Evolutionary conservation across 345 rosid genomes (phyloP).

Genomic region (Atalantia buxifolia): DNA sequence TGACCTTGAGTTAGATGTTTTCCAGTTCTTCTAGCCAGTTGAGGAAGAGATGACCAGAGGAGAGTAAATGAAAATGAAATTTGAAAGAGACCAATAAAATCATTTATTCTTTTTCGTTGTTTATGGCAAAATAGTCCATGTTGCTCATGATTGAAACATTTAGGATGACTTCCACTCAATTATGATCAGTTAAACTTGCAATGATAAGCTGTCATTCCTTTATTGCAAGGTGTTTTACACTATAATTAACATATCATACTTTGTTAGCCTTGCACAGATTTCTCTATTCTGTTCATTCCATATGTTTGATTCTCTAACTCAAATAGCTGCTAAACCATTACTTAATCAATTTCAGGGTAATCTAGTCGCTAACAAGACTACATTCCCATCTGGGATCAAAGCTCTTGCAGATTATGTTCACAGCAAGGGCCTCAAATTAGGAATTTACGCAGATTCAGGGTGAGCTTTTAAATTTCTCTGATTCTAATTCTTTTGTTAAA

Average conservation of each 20-base stretch:
- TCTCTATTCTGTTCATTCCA: not conserved
- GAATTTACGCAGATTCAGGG: conserved; percentile 31
- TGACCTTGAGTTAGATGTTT: not conserved
- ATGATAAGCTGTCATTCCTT: not conserved
- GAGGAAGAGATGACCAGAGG: not conserved
- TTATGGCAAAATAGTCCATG: too few species aligned
- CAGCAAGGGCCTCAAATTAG: conserved; percentile 21
- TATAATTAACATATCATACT: not conserved
- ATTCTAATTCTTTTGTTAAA: not conserved
- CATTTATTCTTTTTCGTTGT: too few species aligned
- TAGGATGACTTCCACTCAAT: too few species aligned
- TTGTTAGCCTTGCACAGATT: not conserved
- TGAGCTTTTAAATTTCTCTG: not conserved
- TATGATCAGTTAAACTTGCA: not conserved
- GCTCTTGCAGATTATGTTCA: conserved; percentile 26
- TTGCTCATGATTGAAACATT: too few species aligned
- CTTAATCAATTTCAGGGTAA: conserved; percentile 5
- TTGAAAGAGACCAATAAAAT: too few species aligned
- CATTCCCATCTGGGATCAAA: conserved; percentile 24
- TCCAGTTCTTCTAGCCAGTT: not conserved
- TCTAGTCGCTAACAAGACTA: conserved; percentile 14
- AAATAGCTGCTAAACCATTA: not conserved
- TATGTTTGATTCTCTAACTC: not conserved
- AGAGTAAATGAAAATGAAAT: not conserved
- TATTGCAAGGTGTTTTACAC: not conserved